Percentiles rank a stretch among this genome's conserved stretches.
These are phyloP conservation scores for Mytilinidion resinicola DNA, from an alignment of 495 filamentous ascomycete genomes.

Conservation along the genomic window DNA sequence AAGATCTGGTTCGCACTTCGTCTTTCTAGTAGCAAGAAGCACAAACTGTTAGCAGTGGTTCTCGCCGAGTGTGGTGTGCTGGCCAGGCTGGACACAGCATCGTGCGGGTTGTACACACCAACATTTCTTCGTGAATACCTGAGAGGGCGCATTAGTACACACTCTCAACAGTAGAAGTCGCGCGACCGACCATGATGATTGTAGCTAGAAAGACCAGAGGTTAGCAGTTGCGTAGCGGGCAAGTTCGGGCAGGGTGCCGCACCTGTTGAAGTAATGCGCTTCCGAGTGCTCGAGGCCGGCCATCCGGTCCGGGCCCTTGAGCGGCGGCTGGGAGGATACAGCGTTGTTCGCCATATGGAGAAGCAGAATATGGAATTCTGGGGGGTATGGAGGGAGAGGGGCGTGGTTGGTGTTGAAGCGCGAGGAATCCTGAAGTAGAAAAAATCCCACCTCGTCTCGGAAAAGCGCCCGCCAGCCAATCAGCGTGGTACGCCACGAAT, in stretches of 20 bases:
- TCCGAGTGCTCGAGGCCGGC: slow-evolving; percentile 59
- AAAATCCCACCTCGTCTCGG: too few species aligned
- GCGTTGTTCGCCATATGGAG: slow-evolving; percentile 25
- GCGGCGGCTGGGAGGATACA: slow-evolving; percentile 15
- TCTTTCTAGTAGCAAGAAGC: slow-evolving; percentile 63
- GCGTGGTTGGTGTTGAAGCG: slow-evolving; percentile 2
- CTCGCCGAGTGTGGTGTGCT: slow-evolving; percentile 7
- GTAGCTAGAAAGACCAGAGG: slow-evolving; percentile 53
- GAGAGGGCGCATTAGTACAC: slow-evolving; percentile 18
- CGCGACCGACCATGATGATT: slow-evolving; percentile 79
- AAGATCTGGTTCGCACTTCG: slow-evolving; percentile 90
- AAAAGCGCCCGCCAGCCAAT: too few species aligned
- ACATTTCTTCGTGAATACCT: slow-evolving; percentile 98
- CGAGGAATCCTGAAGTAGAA: too few species aligned
- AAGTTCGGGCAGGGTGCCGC: slow-evolving; percentile 26
- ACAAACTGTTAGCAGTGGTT: slow-evolving; percentile 15
- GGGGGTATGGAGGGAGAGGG: not conserved
- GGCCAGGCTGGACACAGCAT: not conserved
- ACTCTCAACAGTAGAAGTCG: slow-evolving; percentile 23
- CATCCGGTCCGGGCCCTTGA: slow-evolving; percentile 27
- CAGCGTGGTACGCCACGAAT: too few species aligned
- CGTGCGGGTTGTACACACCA: slow-evolving; percentile 56
- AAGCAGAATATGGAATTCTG: not conserved
- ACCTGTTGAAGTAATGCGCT: slow-evolving; percentile 97
- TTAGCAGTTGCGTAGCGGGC: slow-evolving; percentile 19